These are phyloP conservation scores for Ophiostoma novo-ulmi DNA, from an alignment of 2,329 filamentous ascomycete genomes.

Conservation along the genomic window DNA sequence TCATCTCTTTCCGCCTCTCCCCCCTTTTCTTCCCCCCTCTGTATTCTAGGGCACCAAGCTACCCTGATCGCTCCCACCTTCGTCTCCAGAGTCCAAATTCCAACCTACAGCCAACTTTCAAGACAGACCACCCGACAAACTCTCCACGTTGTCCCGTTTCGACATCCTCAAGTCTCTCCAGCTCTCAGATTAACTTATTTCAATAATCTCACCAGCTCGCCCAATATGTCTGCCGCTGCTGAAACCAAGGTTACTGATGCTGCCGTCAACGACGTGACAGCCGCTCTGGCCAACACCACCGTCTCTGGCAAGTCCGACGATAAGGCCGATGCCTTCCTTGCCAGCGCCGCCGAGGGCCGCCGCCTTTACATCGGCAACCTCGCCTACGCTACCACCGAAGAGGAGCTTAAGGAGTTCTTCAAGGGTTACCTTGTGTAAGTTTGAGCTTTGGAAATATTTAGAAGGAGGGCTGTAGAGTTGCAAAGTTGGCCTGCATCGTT, in stretches of 20 bases:
- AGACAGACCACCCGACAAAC: slow-evolving; percentile 31
- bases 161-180: slow-evolving; percentile 13
- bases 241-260: slow-evolving; percentile 58
- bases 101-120: slow-evolving; percentile 26
- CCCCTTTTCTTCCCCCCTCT: slow-evolving; percentile 32
- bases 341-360: slow-evolving; percentile 96
- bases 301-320: slow-evolving; percentile 55
- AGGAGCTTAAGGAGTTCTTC: slow-evolving; percentile 99
- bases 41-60: slow-evolving; percentile 82
- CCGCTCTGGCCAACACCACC: slow-evolving; percentile 66
- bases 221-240: slow-evolving; percentile 79
- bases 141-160: slow-evolving; percentile 39
- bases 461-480: neutral
- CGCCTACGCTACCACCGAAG: slow-evolving; percentile 99
- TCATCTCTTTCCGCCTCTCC: slow-evolving; percentile 22
- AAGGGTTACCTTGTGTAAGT: slow-evolving; percentile 95
- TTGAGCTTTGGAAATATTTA: neutral
- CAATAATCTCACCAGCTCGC: slow-evolving; percentile 18
- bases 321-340: slow-evolving; percentile 80
- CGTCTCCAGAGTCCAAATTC: slow-evolving; percentile 66
- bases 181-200: slow-evolving; percentile 20
- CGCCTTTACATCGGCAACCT: slow-evolving; percentile 99
- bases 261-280: slow-evolving; percentile 71
- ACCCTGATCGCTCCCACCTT: slow-evolving; percentile 65
- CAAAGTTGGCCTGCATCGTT: neutral